Base-by-base conservation (phyloP, 2,329 filamentous ascomycete species). In the Alternaria hordeiaustralica region DNA sequence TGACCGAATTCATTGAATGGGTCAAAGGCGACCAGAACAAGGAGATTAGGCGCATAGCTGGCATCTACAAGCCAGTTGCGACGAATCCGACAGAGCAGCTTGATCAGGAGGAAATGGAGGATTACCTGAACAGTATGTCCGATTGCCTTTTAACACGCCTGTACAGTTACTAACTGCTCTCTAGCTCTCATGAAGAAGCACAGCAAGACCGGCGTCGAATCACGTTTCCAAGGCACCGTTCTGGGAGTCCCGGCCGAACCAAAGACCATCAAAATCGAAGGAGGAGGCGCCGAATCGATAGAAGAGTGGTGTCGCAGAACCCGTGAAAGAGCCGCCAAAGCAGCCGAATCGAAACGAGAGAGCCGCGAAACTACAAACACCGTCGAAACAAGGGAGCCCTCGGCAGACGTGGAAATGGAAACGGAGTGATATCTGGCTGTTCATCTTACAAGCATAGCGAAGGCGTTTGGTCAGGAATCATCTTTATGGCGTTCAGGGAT, bases 131-230 rank as follows among this genome's bases (percentile, higher is more conserved):
- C 20, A 79, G 80, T 81, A 72, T 58, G 78, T 67, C 13, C 2
- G 21, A 6, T n/a, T 26, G 1, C 18, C 6, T 18, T 9, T 44
- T 13, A 18, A n/a, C 18, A 15, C 44, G 9, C 6, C 12, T 20
- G 8, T 13, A 25, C 56, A 73, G 57, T 75, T 51, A 36, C 64
- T 73, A 58, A 72, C 64, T 25, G 28, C 25, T 18, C 25, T 54
- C 15, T 68, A 92, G 91, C 89, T 5, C 83, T 98, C 45, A 97
- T 97, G 81, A 96, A 94, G 82, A 97, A 96, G 76, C 92, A 97
- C 79, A 94, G 90, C 82, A 96, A 96, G 72, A 92, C 91, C 1
- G 92, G 92, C 66, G 93, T 96, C 74, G 94, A 97, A 75, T 90
- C 90, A 10, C 90, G 95, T 73, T 97, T 93, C 78, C 88, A 91